Percentiles rank a stretch among this genome's conserved stretches.
Conservation (phyloP, 768 basidiomycete species). For the Paxillus rubicundulus region DNA sequence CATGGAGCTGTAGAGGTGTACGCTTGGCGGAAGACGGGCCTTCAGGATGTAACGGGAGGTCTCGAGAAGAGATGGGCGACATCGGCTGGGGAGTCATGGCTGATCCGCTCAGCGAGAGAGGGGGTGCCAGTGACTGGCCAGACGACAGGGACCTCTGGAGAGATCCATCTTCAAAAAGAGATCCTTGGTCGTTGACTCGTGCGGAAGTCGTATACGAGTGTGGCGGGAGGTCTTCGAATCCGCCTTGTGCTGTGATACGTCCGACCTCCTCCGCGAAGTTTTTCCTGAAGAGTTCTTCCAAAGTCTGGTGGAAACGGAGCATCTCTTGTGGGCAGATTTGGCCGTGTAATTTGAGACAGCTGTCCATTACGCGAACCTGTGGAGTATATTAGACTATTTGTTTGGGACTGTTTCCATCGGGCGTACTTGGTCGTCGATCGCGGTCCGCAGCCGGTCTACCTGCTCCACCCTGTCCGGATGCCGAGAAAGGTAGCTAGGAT, state of each 20-base stretch:
- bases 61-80: slow-evolving; percentile 37
- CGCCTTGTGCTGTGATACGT: slow-evolving; percentile 59
- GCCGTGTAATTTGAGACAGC: slow-evolving; percentile 80
- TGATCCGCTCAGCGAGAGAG: slow-evolving; percentile 50
- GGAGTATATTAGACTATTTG: slow-evolving; percentile 1
- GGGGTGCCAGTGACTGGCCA: slow-evolving; percentile 38
- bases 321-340: slow-evolving; percentile 83
- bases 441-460: slow-evolving; percentile 67
- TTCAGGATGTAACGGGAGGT: slow-evolving; percentile 5
- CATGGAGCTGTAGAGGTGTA: slow-evolving; percentile 75
- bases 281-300: slow-evolving; percentile 81
- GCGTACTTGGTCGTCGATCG: slow-evolving; percentile 81
- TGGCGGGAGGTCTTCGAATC: slow-evolving; percentile 44
- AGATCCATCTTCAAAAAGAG: slow-evolving; percentile 47
- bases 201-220: slow-evolving; percentile 37
- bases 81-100: slow-evolving; percentile 45
- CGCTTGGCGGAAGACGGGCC: slow-evolving; percentile 41
- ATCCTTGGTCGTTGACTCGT: slow-evolving; percentile 45
- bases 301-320: slow-evolving; percentile 86
- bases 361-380: slow-evolving; percentile 77
- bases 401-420: neutral
- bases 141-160: slow-evolving; percentile 47
- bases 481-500: slow-evolving; percentile 59
- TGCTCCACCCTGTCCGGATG: slow-evolving; percentile 70
- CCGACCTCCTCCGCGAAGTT: slow-evolving; percentile 83